phyloP scores from a whole-genome alignment of 2,329 filamentous ascomycete species.

The Aspergillus sp. region DNA sequence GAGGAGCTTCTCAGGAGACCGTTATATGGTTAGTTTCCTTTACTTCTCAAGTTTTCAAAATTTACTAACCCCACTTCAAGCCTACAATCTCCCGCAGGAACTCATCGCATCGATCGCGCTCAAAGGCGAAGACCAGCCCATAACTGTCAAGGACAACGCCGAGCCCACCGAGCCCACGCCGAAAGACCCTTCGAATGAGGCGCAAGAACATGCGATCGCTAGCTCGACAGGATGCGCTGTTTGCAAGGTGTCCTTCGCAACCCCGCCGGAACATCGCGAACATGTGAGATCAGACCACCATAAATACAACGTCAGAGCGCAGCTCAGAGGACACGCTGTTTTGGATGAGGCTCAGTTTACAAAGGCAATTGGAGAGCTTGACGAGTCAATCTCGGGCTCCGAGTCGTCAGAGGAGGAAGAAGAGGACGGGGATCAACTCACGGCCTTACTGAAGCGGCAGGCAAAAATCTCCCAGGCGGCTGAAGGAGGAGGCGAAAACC shows the following conservation, averaged over 20 bases:
- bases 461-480: constrained; percentile 63
- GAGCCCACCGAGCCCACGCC: constrained; percentile 11
- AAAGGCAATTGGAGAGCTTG: constrained; percentile 77
- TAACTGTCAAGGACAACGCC: constrained; percentile 25
- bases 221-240: constrained; percentile 75
- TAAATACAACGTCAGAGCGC: constrained; percentile 92
- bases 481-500: constrained; percentile 49
- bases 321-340: constrained; percentile 68
- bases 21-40: constrained; percentile 46
- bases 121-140: constrained; percentile 48
- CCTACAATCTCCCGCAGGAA: constrained; percentile 78
- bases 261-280: constrained; percentile 75
- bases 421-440: constrained; percentile 57
- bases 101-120: constrained; percentile 67
- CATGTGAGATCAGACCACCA: constrained; percentile 91
- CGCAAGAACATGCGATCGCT: constrained; percentile 44
- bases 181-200: constrained; percentile 31
- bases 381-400: constrained; percentile 84
- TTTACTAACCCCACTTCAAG: constrained; percentile 47
- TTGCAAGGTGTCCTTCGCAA: constrained; percentile 70
- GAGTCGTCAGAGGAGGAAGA: constrained; percentile 73
- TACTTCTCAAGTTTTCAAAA: background rate
- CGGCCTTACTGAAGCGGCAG: constrained; percentile 77
- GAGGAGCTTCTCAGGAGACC: constrained; percentile 49
- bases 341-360: constrained; percentile 84